These are phyloP conservation scores for Colletotrichum sansevieriae DNA, from an alignment of 2,329 filamentous ascomycete genomes.

Conservation along the genomic window DNA sequence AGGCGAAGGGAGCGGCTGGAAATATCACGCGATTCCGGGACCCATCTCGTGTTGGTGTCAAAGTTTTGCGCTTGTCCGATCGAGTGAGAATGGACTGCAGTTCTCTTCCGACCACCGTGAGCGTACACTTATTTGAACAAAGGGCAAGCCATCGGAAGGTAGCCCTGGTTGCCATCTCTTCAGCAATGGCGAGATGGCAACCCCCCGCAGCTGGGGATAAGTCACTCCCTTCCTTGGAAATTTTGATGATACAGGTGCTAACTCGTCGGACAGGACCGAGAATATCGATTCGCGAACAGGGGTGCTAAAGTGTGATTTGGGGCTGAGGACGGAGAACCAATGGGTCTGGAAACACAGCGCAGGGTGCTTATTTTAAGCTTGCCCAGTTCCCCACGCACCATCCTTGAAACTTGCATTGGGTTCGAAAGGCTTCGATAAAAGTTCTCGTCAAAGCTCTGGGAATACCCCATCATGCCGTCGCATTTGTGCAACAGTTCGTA, in stretches of 20 bases:
- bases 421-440: background rate
- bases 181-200: conserved; percentile 65
- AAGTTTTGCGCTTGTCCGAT: conserved; percentile 90
- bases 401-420: conserved; percentile 29
- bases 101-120: background rate
- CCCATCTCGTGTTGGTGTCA: conserved; percentile 95
- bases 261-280: conserved; percentile 40
- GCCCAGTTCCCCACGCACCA: conserved; percentile 6
- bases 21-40: conserved; percentile 65
- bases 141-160: conserved; percentile 55
- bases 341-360: conserved; percentile 16
- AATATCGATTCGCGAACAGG: conserved; percentile 12
- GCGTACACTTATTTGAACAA: conserved; percentile 40
- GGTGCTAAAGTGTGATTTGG: background rate
- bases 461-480: conserved; percentile 11
- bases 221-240: conserved; percentile 48
- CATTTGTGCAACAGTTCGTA: background rate
- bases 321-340: conserved; percentile 21
- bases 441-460: background rate
- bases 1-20: conserved; percentile 5
- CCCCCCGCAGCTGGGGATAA: conserved; percentile 65
- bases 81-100: conserved; percentile 42
- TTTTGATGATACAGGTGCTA: conserved; percentile 43
- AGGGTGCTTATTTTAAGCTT: conserved; percentile 7
- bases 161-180: conserved; percentile 64